Base-by-base conservation (phyloP, 2,329 filamentous ascomycete species). In the Arachnomyces sp. region DNA sequence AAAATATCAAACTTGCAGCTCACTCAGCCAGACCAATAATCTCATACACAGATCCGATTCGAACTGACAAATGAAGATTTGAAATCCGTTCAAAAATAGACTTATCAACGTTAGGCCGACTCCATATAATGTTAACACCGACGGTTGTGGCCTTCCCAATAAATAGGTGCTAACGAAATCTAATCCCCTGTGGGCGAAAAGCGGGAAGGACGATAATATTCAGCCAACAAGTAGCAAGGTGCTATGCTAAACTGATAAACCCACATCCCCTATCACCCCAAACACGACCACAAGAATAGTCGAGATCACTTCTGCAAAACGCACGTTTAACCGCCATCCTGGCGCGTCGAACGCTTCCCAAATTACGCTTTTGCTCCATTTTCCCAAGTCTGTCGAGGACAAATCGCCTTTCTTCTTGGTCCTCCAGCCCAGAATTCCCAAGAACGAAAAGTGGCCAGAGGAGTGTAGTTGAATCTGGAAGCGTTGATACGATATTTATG, bases 281-380 rank as follows among this genome's bases (percentile, higher is more conserved):
- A 29, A 36, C 35, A 30, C 39, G 46, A 4, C 44, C 44, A 9
- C 44, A 33, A 31, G 45, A 42, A 21, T 41, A 37, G 36, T 39
- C 38, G 13, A 52, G 21, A 35, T 47, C 48, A 14, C 25, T 42
- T 28, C 43, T 47, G 3, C 45, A 46, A 43, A 54, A 55, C 13
- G 50, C 43, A 31, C 34, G 39, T 32, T 55, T 50, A 15, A 56
- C 52, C 15, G 50, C 45, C 34, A 46, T 42, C 4, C 45, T 44
- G 1, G 52, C 48, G 2, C 45, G 43, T 12, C 52, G 44, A n/a
- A 59, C 51, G 44, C 52, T 55, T 1, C 56, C 56, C 18, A 59
- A 38, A 38, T 59, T 58, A 7, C 55, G 45, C 1, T 44, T 45
- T 16, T 47, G 44, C 17, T 56, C 47, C 18, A 56, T 52, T 0